These are phyloP conservation scores for Podaxis sp. DNA, from an alignment of 768 basidiomycete genomes.

Conservation along the genomic window DNA sequence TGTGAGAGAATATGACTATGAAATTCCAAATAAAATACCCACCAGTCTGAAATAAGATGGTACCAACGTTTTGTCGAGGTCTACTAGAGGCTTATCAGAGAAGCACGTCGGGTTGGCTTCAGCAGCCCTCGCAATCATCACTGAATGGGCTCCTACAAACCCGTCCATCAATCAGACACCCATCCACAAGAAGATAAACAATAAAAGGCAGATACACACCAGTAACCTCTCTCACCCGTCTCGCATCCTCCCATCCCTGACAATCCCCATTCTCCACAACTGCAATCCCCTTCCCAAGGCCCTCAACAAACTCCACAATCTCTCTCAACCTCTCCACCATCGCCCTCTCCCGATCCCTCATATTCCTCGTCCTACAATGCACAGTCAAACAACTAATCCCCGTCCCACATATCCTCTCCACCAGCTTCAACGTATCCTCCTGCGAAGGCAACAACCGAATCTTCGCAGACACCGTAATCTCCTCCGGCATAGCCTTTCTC, in stretches of 20 bases:
- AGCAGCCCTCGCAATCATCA: slow-evolving; percentile 96
- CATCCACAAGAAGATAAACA: neutral
- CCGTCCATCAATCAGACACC: neutral
- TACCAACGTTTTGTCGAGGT: slow-evolving; percentile 68
- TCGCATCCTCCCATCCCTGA: slow-evolving; percentile 73
- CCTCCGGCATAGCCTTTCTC: slow-evolving; percentile 65
- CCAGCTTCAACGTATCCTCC: slow-evolving; percentile 87
- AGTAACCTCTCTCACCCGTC: slow-evolving; percentile 70
- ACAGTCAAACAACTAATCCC: slow-evolving; percentile 90
- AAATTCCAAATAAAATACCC: slow-evolving; percentile 18
- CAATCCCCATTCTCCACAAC: slow-evolving; percentile 96
- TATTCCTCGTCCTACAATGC: slow-evolving; percentile 91
- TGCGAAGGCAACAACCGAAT: slow-evolving; percentile 86
- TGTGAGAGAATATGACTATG: neutral
- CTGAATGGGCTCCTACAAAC: slow-evolving; percentile 71
- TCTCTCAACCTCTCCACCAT: slow-evolving; percentile 76
- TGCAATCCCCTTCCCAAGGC: slow-evolving; percentile 74
- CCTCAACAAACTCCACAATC: slow-evolving; percentile 82
- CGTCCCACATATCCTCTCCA: slow-evolving; percentile 82
- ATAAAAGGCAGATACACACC: slow-evolving; percentile 40
- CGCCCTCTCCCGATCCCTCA: slow-evolving; percentile 83
- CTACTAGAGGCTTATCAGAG: slow-evolving; percentile 60
- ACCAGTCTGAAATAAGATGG: slow-evolving; percentile 78
- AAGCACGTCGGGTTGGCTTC: slow-evolving; percentile 94
- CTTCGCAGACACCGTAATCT: slow-evolving; percentile 91